Evolutionary conservation across 495 filamentous ascomycete species (phyloP).

Genomic region (Penicillium malachiteum): DNA sequence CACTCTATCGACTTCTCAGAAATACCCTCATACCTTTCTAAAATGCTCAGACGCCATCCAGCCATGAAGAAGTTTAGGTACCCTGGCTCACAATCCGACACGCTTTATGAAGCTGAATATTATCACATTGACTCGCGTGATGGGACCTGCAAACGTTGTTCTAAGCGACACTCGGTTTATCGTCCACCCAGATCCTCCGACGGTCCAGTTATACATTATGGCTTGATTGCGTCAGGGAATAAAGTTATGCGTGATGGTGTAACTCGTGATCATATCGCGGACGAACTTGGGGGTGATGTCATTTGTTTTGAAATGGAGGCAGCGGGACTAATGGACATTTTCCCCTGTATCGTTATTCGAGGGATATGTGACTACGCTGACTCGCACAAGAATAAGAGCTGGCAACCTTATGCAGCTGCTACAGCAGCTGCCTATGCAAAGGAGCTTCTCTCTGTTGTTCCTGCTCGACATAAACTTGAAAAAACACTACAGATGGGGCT

Average conservation of each 20-base stretch:
- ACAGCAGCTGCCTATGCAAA: conserved; percentile 16
- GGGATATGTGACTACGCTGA: conserved; percentile 31
- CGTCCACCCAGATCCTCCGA: no score
- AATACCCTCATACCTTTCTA: no score
- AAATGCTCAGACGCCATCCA: no score
- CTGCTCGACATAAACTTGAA: no score
- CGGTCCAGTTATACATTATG: not conserved
- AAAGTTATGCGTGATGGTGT: conserved; percentile 3
- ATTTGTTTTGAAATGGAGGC: conserved; percentile 9
- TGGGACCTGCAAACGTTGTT: no score
- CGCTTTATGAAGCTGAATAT: no score
- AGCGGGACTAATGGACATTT: conserved; percentile 4
- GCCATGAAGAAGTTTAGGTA: no score
- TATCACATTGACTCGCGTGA: no score
- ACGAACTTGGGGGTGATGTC: not conserved
- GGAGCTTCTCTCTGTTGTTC: not conserved
- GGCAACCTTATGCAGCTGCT: conserved; percentile 28
- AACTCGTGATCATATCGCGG: not conserved
- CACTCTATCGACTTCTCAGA: no score
- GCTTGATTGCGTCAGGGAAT: conserved; percentile 6
- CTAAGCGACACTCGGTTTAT: no score
- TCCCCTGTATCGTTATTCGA: conserved; percentile 13
- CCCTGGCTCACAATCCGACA: no score
- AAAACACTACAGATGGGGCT: no score
- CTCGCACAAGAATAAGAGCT: conserved; percentile 26